Conservation (phyloP, 2,329 filamentous ascomycete species). For the Fusarium piperis region DNA sequence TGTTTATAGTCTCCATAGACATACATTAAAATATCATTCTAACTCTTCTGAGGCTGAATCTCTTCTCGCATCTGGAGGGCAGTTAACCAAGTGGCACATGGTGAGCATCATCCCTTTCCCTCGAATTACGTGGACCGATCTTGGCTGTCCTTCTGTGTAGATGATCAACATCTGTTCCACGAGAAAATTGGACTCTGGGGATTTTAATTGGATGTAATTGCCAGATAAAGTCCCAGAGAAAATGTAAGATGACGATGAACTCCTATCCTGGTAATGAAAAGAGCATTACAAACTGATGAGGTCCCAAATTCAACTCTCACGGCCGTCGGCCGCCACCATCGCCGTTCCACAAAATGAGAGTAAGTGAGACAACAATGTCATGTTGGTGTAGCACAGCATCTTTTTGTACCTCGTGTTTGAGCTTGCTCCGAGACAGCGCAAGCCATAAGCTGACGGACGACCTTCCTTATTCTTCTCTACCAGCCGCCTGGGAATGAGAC, state of each 20-base stretch:
- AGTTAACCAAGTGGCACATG: neutral
- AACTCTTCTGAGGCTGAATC: too few relatives aligned
- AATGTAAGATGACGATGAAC: neutral
- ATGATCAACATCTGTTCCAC: neutral
- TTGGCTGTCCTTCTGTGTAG: neutral
- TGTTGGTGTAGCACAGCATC: neutral
- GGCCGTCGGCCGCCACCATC: neutral
- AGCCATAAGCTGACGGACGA: neutral
- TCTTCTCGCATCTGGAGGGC: neutral
- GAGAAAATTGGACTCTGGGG: rapidly evolving
- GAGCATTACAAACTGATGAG: neutral
- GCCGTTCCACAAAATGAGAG: too few relatives aligned
- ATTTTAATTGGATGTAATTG: neutral
- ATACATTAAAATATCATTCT: too few relatives aligned
- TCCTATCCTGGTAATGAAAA: neutral
- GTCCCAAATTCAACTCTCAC: neutral
- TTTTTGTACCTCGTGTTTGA: neutral
- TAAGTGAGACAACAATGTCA: neutral
- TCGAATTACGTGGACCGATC: neutral
- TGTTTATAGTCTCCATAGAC: too few relatives aligned
- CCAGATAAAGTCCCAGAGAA: neutral
- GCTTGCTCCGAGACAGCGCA: neutral
- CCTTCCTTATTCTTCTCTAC: neutral
- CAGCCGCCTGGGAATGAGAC: neutral
- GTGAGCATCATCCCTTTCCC: neutral